Percentiles rank a stretch among this genome's conserved stretches.
These are phyloP conservation scores for Penicillium sp. DNA, from an alignment of 2,329 filamentous ascomycete species.

Conservation along the genomic window DNA sequence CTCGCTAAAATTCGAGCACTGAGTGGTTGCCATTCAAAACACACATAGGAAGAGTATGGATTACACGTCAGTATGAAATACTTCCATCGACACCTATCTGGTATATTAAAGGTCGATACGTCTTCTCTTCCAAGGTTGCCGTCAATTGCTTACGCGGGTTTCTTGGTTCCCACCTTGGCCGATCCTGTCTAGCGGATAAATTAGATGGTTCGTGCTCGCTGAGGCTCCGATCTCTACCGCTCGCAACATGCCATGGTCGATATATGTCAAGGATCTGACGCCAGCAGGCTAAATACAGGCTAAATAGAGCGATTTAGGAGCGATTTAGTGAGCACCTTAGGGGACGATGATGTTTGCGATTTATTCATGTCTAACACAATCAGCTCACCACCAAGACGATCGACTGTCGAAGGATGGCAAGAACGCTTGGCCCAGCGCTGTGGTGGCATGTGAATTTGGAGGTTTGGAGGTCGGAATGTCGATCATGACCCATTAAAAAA, in stretches of 20 bases:
- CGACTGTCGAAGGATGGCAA: background rate
- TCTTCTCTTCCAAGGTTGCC: background rate
- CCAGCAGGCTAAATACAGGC: background rate
- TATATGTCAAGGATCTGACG: background rate
- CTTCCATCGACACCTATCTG: background rate
- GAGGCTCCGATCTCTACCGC: background rate
- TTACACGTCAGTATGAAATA: background rate
- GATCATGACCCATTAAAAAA: conserved; percentile 16
- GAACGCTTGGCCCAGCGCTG: background rate
- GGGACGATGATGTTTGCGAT: background rate
- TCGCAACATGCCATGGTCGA: background rate
- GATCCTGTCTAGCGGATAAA: background rate
- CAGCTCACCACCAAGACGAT: too few relatives aligned
- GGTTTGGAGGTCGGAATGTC: background rate
- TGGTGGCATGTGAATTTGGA: background rate
- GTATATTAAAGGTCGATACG: background rate
- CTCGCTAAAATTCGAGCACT: rapidly evolving
- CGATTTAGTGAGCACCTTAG: too few relatives aligned
- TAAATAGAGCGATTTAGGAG: background rate
- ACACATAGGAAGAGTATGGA: background rate
- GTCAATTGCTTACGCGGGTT: too few relatives aligned
- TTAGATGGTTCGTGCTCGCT: background rate
- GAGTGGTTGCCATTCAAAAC: background rate
- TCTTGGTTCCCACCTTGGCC: background rate
- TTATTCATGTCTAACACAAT: background rate